These are phyloP conservation scores for Tuber indicum DNA, from an alignment of 495 filamentous ascomycete genomes.

Conservation along the genomic window DNA sequence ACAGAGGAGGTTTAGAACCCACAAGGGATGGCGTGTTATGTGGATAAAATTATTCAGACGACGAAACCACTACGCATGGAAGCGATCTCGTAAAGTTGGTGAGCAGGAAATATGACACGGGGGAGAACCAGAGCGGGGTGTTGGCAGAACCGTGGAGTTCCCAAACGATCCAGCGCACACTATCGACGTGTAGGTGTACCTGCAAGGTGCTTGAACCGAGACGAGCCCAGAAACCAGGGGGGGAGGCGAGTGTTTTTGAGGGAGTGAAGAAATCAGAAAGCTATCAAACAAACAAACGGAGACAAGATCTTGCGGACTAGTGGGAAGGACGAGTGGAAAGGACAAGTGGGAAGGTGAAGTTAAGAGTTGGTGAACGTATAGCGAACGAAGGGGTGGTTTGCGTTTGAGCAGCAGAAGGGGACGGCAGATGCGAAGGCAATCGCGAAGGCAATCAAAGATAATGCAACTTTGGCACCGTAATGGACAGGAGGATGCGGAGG, in stretches of 20 bases:
- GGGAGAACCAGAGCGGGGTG: constrained; percentile 20
- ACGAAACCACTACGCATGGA: constrained; percentile 9
- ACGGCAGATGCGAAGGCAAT: constrained; percentile 5
- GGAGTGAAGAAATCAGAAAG: constrained; percentile 7
- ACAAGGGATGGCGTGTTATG: constrained; percentile 21
- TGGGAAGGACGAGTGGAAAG: constrained; percentile 6
- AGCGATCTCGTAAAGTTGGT: constrained; percentile 21
- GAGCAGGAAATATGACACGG: constrained; percentile 18
- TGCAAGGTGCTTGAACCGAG: constrained; percentile 34
- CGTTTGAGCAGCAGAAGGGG: constrained; percentile 8
- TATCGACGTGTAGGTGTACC: constrained; percentile 40
- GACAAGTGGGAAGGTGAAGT: constrained; percentile 6
- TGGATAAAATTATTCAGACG: constrained; percentile 9
- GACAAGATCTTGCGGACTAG: constrained; percentile 4
- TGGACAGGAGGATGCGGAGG: constrained; percentile 1
- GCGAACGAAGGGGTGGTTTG: constrained; percentile 19
- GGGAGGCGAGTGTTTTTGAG: constrained; percentile 8
- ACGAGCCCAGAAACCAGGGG: constrained; percentile 25
- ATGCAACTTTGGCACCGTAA: constrained; percentile 10
- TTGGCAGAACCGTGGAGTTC: constrained; percentile 27
- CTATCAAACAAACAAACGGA: constrained; percentile 9
- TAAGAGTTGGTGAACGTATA: constrained; percentile 9
- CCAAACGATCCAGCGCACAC: constrained; percentile 40
- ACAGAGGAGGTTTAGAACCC: constrained; percentile 11
- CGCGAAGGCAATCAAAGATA: constrained; percentile 1